These are phyloP conservation scores for Fraxinus pennsylvanica DNA, from an alignment of 257 asterid genomes.

Conservation along the genomic window DNA sequence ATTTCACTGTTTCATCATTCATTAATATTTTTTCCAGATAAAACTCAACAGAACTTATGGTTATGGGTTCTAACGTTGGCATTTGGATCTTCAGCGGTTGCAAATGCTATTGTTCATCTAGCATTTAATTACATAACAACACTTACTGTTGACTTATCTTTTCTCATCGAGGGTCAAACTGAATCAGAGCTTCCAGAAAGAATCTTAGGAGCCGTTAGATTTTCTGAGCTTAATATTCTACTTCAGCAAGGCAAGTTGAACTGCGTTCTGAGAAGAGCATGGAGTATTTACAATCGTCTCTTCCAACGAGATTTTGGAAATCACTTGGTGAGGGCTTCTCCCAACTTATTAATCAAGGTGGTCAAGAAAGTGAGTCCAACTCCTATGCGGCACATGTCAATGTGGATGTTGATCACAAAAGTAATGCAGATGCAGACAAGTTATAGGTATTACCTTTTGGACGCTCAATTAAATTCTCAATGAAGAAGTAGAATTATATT, in stretches of 20 bases:
- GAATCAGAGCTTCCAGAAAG: constrained; percentile 79
- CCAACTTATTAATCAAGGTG: constrained; percentile 44
- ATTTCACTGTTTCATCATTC: no score
- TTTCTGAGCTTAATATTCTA: constrained; percentile 59
- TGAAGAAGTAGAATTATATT: background rate
- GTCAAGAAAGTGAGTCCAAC: constrained; percentile 36
- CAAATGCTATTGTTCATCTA: constrained; percentile 76
- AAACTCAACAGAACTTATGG: no score
- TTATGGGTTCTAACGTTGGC: no score
- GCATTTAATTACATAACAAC: constrained; percentile 63
- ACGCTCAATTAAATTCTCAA: background rate
- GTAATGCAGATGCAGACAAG: constrained; percentile 33
- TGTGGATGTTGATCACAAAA: constrained; percentile 25
- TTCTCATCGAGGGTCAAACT: constrained; percentile 72
- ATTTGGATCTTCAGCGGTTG: constrained; percentile 86
- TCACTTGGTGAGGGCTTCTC: constrained; percentile 59
- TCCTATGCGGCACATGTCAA: constrained; percentile 30
- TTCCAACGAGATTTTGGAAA: constrained; percentile 56
- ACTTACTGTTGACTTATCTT: constrained; percentile 74
- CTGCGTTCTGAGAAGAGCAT: constrained; percentile 37
- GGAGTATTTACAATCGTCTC: constrained; percentile 37
- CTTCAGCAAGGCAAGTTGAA: constrained; percentile 50
- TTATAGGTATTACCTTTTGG: constrained; percentile 25
- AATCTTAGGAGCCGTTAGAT: constrained; percentile 75
- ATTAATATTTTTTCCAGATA: no score